phyloP scores from a whole-genome alignment of 164 flowering plant species.

The Chloranthus sessilifolius region DNA sequence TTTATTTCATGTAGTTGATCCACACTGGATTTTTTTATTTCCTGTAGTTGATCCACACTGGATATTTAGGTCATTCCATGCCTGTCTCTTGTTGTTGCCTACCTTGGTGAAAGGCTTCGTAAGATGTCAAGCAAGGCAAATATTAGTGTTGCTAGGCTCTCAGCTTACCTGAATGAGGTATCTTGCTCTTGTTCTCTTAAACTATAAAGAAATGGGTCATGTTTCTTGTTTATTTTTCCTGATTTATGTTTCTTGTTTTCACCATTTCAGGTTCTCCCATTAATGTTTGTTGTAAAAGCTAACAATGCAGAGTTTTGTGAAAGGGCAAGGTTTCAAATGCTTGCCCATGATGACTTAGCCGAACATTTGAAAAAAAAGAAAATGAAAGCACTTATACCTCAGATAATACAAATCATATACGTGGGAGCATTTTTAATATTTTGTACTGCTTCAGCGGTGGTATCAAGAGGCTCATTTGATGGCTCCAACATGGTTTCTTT shows the following conservation, averaged over 20 bases:
- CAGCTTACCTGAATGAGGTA: conserved; percentile 94
- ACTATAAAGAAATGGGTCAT: no score
- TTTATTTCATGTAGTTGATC: neutral
- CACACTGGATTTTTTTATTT: no score
- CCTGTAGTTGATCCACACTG: neutral
- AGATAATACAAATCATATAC: conserved; percentile 56
- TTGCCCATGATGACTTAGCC: conserved; percentile 57
- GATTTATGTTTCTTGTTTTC: no score
- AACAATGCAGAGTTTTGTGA: conserved; percentile 72
- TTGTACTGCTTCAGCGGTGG: conserved; percentile 45
- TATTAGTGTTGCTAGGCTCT: conserved; percentile 58
- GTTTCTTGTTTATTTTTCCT: no score
- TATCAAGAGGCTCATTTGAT: conserved; percentile 57
- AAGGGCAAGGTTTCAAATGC: conserved; percentile 53
- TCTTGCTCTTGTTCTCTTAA: no score
- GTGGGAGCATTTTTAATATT: conserved; percentile 48
- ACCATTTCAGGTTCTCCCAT: conserved; percentile 66
- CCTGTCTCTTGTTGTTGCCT: conserved; percentile 50
- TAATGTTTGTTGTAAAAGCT: conserved; percentile 85
- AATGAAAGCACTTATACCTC: conserved; percentile 88
- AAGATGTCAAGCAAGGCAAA: conserved; percentile 62
- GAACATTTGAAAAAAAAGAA: conserved; percentile 60
- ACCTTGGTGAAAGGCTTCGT: conserved; percentile 74
- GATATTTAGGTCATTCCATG: conserved; percentile 62
- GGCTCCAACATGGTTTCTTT: conserved; percentile 60